Evolutionary conservation across 495 filamentous ascomycete species (phyloP), one percentile per base, ranked within the genome.

Genomic region (Hypoxylon crocopeplum): DNA sequence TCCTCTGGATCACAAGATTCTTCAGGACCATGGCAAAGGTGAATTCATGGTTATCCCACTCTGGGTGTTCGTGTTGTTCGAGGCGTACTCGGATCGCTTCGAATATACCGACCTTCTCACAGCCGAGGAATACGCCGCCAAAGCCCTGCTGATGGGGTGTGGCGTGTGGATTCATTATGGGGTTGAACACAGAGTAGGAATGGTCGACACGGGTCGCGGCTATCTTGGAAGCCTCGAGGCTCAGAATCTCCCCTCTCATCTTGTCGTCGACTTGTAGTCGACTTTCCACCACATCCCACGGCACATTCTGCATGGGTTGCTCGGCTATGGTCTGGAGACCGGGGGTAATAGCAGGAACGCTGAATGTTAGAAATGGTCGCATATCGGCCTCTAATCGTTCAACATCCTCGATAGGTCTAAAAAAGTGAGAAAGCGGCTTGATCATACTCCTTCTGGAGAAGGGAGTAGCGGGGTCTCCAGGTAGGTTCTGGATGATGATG

Each of bases 341-440:
- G 12, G 22, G 40, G 27, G 44, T 37, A 1, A 71, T 41, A 12
- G 59, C 45, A 0, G 77, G 77, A 0, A 79, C 72, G 42, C 74
- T 78, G 24, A 76, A 79, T 3, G 77, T 76, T 6, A 78, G 65
- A 55, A 79, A 79, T 0, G 77, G 77, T 2, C 77, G 72, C 69
- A 78, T 73, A n/a, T 74, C 70, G 0, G 34, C 41, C 50, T 70
- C 71, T 1, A 62, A 61, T 19, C 70, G 74, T 17, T 56, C 29
- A 3, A 75, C 36, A 13, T 45, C 52, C 7, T 52, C 42, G 24
- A 74, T 37, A 13, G 19, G 22, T 24, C 41, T 45, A 1, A 32
- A 46, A 6, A 13, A 56, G 20, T 67, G 48, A n/a, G 50, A 38
- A 6, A 69, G 56, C 1, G 67, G 67, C 8, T 59, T 49, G 33